Base-by-base conservation (phyloP, 768 basidiomycete genomes). In the Heimioporus sp. region DNA sequence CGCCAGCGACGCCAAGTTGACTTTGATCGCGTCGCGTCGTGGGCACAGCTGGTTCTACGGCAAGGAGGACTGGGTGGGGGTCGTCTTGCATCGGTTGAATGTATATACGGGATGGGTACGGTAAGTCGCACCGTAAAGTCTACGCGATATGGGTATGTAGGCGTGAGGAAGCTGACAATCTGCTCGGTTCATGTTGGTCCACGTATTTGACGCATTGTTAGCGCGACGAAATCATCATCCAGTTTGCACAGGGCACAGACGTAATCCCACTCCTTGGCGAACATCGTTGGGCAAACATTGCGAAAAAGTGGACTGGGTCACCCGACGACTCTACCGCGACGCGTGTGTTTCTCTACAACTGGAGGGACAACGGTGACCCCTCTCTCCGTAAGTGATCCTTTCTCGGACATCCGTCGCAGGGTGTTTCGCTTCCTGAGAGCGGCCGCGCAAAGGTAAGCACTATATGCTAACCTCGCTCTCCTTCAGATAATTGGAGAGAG, bases 221-320 rank as follows among this genome's bases (percentile, higher is more conserved):
- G 67, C 69, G 63, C 6, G 53, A 61, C 19, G 67, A 68, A 30
- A 43, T 68, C 4, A 68, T 69, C 36, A 46, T 68, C 13, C 68
- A 70, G 19, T 60, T 69, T 12, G 49, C 43, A 43, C 28, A 45
- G 4, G 58, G 54, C 10, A 70, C 68, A 0, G 38, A 61, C 32
- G 55, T 68, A 7, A 47, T 64, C 10, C 65, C 68, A 2, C 55
- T 68, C 12, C 63, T 68, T 5, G 67, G 67, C 3, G 49, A 65
- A 39, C 67, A 70, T 20, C 52, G 51, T 5, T 66, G 59, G 62
- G 52, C 57, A 4, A 40, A 39, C 10, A 50, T 68, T 28, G 43
- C 43, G 5, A 51, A 31, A 21, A n/a, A n/a, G 4, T 63, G 61
- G 54, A n/a, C 13, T 0, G 54, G 54, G 2, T 1, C 28, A 16